Evolutionary conservation across 2,329 filamentous ascomycete species (phyloP).

Genomic region (Aspergillus floridensis): DNA sequence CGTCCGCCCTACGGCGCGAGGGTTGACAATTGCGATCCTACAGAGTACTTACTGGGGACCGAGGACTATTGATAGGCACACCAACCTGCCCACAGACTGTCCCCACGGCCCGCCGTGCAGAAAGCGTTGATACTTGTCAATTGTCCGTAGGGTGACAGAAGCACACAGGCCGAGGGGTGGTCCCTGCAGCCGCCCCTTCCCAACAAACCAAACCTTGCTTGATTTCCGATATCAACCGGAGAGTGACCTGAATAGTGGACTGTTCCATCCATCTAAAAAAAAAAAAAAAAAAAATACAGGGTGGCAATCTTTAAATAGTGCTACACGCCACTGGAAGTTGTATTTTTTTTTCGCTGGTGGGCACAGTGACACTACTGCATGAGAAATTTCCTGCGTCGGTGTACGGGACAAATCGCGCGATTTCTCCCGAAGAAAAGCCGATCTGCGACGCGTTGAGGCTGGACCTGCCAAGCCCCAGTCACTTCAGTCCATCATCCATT

Average conservation of each 20-base stretch:
- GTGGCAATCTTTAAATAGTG: neutral
- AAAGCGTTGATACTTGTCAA: constrained; percentile 1
- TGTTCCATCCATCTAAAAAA: neutral
- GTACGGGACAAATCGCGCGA: neutral
- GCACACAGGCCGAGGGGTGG: constrained; percentile 1
- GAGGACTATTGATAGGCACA: neutral
- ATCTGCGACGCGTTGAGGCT: neutral
- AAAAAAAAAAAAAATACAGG: too few relatives aligned
- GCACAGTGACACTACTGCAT: neutral
- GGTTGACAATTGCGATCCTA: neutral
- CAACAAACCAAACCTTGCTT: neutral
- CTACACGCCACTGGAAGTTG: neutral
- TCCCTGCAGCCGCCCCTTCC: constrained; percentile 1
- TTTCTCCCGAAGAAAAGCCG: neutral
- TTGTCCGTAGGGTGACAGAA: neutral
- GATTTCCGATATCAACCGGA: neutral
- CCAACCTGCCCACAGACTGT: neutral
- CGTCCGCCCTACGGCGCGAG: neutral
- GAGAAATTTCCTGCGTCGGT: neutral
- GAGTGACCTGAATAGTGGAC: neutral
- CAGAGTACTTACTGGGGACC: neutral
- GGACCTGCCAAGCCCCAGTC: neutral
- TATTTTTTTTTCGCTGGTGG: neutral
- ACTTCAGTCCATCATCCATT: too few relatives aligned
- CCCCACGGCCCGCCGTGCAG: constrained; percentile 7